A percentile compares a stretch with the other conserved stretches of the same genome.
These are phyloP conservation scores for Larix kaempferi DNA, from an alignment of 75 land plant genomes.

Conservation along the genomic window DNA sequence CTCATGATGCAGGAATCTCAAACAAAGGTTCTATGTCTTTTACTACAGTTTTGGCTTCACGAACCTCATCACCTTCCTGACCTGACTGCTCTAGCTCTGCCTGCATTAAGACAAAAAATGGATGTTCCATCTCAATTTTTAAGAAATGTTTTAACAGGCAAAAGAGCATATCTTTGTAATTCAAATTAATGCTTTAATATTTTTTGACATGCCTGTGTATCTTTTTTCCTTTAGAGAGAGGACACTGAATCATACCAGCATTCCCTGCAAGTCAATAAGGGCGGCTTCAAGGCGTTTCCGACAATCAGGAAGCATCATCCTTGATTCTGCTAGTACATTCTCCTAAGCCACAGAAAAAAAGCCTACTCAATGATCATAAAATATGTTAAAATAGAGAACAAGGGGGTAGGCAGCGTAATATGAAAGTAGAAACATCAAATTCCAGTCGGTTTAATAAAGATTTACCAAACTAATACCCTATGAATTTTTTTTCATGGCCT, in stretches of 20 bases:
- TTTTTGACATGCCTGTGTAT: not conserved
- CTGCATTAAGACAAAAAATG: slow-evolving; percentile 19
- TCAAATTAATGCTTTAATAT: not conserved
- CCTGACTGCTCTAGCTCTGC: slow-evolving; percentile 35
- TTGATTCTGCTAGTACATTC: slow-evolving; percentile 87
- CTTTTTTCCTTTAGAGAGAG: not conserved
- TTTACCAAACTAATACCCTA: too few relatives aligned
- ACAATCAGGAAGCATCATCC: slow-evolving; percentile 97
- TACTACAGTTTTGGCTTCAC: slow-evolving; percentile 30
- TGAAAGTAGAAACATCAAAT: not conserved
- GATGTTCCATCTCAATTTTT: not conserved
- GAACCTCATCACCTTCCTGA: slow-evolving; percentile 35
- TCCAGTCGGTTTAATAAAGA: too few relatives aligned
- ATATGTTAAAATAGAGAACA: not conserved
- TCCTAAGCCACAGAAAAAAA: slow-evolving; percentile 35
- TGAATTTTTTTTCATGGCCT: too few relatives aligned
- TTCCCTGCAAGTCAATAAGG: slow-evolving; percentile 57
- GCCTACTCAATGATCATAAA: not conserved
- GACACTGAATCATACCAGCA: slow-evolving; percentile 42
- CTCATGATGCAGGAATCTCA: slow-evolving; percentile 4
- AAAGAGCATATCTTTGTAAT: not conserved
- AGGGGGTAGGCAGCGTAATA: not conserved
- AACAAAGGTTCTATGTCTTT: slow-evolving; percentile 40
- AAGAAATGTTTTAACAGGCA: not conserved
- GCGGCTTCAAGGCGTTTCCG: slow-evolving; percentile 72